Conservation (phyloP, 768 basidiomycete genomes). For the Amanita brunnescens region DNA sequence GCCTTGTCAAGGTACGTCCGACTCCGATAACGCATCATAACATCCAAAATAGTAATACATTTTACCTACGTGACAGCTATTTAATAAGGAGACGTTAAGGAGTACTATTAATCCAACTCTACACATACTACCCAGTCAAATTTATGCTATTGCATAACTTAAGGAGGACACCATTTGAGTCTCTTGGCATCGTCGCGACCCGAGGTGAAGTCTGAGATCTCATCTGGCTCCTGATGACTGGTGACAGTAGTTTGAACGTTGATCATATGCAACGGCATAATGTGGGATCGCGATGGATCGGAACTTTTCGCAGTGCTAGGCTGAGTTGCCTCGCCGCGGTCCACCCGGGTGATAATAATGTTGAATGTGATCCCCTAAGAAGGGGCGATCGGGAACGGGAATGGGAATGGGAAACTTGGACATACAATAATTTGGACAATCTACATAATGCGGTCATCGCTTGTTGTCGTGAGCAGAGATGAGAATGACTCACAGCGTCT, state of each 20-base stretch:
- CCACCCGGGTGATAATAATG: constrained; percentile 21
- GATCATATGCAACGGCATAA: constrained; percentile 18
- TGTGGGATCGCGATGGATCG: not conserved
- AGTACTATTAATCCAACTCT: too few relatives aligned
- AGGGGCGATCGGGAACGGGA: not conserved
- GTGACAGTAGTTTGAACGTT: constrained; percentile 23
- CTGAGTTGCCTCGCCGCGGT: constrained; percentile 16
- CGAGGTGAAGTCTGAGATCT: not conserved
- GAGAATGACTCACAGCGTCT: constrained; percentile 24
- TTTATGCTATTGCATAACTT: not conserved
- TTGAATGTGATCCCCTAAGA: constrained; percentile 25
- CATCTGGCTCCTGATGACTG: constrained; percentile 12
- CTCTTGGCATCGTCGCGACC: not conserved
- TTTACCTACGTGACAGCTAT: too few relatives aligned
- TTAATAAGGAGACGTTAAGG: too few relatives aligned
- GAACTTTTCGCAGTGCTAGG: constrained; percentile 1
- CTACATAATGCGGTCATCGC: constrained; percentile 12
- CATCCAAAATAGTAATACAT: too few relatives aligned
- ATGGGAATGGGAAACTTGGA: not conserved
- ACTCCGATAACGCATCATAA: too few relatives aligned
- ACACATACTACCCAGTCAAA: too few relatives aligned
- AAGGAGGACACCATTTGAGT: not conserved
- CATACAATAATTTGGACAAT: constrained; percentile 34
- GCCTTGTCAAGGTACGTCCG: too few relatives aligned
- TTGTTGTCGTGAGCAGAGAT: not conserved